Evolutionary conservation across 192 early-diverging fungal genomes (phyloP), one percentile per base, ranked within the genome.

Genomic region (Cladochytrium replicatum): DNA sequence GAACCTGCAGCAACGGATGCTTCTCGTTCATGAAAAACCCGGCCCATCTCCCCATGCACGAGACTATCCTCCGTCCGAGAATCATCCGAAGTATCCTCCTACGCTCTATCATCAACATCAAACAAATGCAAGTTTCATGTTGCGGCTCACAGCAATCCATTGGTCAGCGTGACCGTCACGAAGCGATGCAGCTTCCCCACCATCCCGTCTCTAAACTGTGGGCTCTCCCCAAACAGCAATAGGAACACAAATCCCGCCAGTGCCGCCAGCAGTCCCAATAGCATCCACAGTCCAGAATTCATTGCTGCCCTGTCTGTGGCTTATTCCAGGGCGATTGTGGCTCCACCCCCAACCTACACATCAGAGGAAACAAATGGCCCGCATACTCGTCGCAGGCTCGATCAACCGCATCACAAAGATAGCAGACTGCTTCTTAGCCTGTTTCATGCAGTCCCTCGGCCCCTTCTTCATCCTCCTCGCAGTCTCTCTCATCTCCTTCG

Each of bases 1-100:
- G 5, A 29, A 65, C 64, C 47, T 67, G 63, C 48, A 67, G 38
- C 28, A 67, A 23, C 15, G 65, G 65, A 41, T 67, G 61, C 27
- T 29, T 13, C 21, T 22, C 6, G 32, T 58, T 46, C 29, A 60
- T 38, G 30, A 66, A 15, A 5, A 26, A 39, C 19, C 29, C 32
- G 6, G 15, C n/a, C 11, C 19, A 26, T 8, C 11, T 19, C 22
- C 50, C 54, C 6, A 66, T 32, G 15, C 34, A 15, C 6, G 39
- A n/a, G 9, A 60, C 26, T 9, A 52, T 22, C 9, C 45, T 19
- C 24, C 37, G 42, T 21, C 32, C 28, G 15, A 6, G 19, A 21
- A 27, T 19, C 28, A 6, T 6, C 6, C 39, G 3, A 2, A 17
- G 3, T 17, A 26, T 24, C 6, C 9, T 11, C 15, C 39, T 56